Evolutionary conservation across 2,329 filamentous ascomycete species (phyloP).

Genomic region (Colletotrichum nymphaeae): DNA sequence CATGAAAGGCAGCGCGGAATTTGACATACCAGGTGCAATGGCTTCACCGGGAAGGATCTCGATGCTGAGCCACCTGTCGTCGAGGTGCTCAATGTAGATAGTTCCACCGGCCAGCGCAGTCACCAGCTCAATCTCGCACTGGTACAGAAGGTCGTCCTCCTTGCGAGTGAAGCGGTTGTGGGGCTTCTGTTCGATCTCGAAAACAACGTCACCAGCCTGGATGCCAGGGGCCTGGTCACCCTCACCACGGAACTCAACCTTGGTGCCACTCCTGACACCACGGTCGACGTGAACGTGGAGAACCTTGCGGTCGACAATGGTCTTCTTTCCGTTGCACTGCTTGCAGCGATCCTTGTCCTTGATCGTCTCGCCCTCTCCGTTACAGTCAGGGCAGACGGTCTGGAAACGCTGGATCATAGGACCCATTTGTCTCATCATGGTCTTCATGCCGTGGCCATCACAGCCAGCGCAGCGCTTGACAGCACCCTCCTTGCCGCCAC

Average conservation of each 20-base stretch:
- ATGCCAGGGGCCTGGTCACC: conserved; percentile 96
- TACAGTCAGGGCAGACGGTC: conserved; percentile 98
- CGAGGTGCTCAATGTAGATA: conserved; percentile 94
- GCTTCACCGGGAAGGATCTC: conserved; percentile 95
- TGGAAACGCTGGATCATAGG: conserved; percentile 99
- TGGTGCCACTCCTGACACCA: conserved; percentile 92
- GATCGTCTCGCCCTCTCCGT: conserved; percentile 96
- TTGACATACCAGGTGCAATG: conserved; percentile 84
- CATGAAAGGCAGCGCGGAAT: conserved; percentile 12
- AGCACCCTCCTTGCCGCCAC: conserved; percentile 97
- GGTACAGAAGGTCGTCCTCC: conserved; percentile 95
- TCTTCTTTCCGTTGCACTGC: conserved; percentile 97
- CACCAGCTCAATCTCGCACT: conserved; percentile 94
- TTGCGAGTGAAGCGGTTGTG: conserved; percentile 94
- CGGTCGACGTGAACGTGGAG: conserved; percentile 97
- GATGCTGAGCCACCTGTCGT: conserved; percentile 95
- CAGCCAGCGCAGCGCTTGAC: conserved; percentile 93
- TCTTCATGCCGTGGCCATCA: conserved; percentile 97
- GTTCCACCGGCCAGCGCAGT: conserved; percentile 93
- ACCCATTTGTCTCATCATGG: conserved; percentile 99
- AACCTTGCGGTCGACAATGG: conserved; percentile 95
- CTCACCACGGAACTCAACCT: conserved; percentile 96
- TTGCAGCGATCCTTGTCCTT: conserved; percentile 99
- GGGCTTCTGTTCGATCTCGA: conserved; percentile 99
- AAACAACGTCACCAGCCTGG: conserved; percentile 94